phyloP scores from a whole-genome alignment of 1,284 basidiomycete genomes.

The Boletellus sp. region DNA sequence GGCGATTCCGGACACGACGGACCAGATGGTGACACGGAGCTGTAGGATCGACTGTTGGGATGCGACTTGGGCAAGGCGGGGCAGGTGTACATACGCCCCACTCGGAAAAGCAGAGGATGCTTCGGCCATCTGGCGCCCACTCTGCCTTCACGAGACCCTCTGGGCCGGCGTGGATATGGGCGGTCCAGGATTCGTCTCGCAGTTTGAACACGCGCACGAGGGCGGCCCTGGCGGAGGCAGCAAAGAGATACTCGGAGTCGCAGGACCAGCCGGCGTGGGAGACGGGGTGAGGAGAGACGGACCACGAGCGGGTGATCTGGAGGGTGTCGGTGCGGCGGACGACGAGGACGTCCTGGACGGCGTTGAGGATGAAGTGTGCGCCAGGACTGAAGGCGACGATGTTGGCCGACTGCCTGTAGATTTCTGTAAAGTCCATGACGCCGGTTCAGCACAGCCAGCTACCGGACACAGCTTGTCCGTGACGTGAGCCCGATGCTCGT shows the following conservation, averaged over 20 bases:
- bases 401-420: conserved; percentile 67
- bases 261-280: conserved; percentile 79
- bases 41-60: conserved; percentile 31
- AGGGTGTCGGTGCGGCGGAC: conserved; percentile 74
- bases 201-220: conserved; percentile 71
- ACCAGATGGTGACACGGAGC: conserved; percentile 81
- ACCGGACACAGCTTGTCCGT: too few species aligned
- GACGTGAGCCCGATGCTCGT: not conserved
- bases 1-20: conserved; percentile 62
- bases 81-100: conserved; percentile 66
- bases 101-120: conserved; percentile 82
- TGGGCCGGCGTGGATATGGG: conserved; percentile 70
- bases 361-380: conserved; percentile 70
- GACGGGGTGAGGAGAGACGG: conserved; percentile 49
- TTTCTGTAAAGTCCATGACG: conserved; percentile 74
- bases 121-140: conserved; percentile 81
- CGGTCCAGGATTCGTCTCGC: conserved; percentile 70
- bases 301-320: conserved; percentile 72
- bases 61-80: not conserved
- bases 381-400: conserved; percentile 74
- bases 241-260: conserved; percentile 79
- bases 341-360: conserved; percentile 67
- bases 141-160: conserved; percentile 82
- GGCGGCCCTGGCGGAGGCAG: conserved; percentile 62
- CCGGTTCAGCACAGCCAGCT: not conserved